Evolutionary conservation across 177 flowering plant species (phyloP).

Genomic region (Vitis hybrid): DNA sequence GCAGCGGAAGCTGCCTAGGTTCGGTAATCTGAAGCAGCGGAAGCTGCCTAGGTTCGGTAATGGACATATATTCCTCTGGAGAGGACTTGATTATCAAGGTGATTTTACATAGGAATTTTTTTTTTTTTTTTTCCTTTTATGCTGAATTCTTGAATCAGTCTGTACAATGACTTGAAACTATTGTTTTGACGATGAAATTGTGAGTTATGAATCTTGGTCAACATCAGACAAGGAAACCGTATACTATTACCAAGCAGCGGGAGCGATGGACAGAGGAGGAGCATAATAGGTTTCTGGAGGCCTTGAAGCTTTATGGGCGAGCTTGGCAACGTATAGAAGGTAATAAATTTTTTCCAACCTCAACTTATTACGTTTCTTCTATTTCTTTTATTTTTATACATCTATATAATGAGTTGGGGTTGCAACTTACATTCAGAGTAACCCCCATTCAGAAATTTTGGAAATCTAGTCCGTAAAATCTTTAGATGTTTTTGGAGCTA

Average conservation of each 20-base stretch:
- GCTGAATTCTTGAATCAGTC: background rate
- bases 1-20: constrained; percentile 32
- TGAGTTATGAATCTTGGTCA: background rate
- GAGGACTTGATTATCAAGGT: constrained; percentile 66
- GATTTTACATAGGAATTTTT: background rate
- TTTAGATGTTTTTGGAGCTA: background rate
- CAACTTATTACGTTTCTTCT: background rate
- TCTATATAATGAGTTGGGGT: background rate
- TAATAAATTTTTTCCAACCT: constrained; percentile 18
- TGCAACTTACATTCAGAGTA: background rate
- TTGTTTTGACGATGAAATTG: background rate
- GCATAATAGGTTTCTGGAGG: constrained; percentile 88
- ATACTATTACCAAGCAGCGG: constrained; percentile 91
- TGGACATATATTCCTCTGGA: constrained; percentile 53
- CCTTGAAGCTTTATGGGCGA: constrained; percentile 90
- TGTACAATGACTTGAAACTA: background rate
- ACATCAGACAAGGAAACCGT: constrained; percentile 83
- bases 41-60: constrained; percentile 26
- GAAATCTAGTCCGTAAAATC: background rate
- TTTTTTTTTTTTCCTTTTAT: background rate
- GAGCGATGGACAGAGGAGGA: constrained; percentile 99
- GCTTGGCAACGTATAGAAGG: constrained; percentile 99
- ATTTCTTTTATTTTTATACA: background rate
- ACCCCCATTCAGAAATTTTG: background rate
- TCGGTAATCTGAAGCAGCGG: constrained; percentile 40